Conservation (phyloP, 257 asterid species). For the Scutellaria minor region DNA sequence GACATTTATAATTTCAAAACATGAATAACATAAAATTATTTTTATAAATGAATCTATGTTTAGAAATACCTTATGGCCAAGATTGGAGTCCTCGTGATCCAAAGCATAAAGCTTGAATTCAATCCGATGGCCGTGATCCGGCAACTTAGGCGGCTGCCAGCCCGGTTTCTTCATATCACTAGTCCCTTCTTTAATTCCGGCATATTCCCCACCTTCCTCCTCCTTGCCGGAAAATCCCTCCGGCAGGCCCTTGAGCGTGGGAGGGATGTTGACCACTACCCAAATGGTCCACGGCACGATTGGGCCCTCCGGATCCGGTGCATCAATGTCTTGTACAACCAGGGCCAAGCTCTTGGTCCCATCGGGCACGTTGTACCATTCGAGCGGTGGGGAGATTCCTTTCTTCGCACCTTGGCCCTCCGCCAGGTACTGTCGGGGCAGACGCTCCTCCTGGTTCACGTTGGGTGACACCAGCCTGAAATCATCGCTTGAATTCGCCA, state of each 20-base stretch:
- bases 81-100: conserved; percentile 52
- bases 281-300: conserved; percentile 63
- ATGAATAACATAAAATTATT: no score
- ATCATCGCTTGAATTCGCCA: conserved; percentile 67
- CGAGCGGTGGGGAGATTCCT: conserved; percentile 74
- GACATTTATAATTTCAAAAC: no score
- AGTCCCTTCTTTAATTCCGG: conserved; percentile 62
- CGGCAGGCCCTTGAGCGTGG: conserved; percentile 75
- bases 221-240: conserved; percentile 79
- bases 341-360: conserved; percentile 67
- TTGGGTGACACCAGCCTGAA: conserved; percentile 60
- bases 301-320: conserved; percentile 73
- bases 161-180: conserved; percentile 70
- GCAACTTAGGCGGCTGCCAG: conserved; percentile 75
- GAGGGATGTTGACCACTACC: conserved; percentile 80
- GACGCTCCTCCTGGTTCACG: conserved; percentile 58
- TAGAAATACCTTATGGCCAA: conserved; percentile 67
- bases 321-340: conserved; percentile 76
- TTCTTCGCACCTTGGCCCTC: conserved; percentile 82
- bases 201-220: conserved; percentile 59
- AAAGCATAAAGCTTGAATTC: conserved; percentile 81
- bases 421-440: conserved; percentile 75
- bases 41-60: no score
- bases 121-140: conserved; percentile 60
- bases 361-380: conserved; percentile 82